Evolutionary conservation across 1,284 basidiomycete species (phyloP).

Genomic region (Trametes hirsuta): DNA sequence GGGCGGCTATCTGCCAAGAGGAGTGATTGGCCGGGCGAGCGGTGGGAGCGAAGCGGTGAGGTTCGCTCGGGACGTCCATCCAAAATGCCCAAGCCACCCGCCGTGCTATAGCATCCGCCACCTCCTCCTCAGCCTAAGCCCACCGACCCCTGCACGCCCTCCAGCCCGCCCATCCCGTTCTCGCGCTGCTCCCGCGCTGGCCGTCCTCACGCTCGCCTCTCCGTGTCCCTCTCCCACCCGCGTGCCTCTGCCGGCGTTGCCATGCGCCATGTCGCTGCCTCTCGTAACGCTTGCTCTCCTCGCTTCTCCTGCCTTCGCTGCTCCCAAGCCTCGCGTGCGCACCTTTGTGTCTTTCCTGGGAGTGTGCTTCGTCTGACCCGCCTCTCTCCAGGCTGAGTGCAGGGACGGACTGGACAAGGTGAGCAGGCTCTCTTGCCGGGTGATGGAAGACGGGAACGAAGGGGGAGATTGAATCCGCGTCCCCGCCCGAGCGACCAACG

Average conservation of each 20-base stretch:
- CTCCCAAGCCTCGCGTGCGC: constrained; percentile 17
- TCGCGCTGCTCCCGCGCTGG: neutral
- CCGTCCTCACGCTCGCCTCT: neutral
- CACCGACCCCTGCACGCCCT: neutral
- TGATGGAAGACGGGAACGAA: neutral
- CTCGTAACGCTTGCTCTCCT: constrained; percentile 14
- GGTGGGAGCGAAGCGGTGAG: neutral
- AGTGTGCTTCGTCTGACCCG: neutral
- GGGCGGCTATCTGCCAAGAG: constrained; percentile 13
- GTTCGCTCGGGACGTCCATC: neutral
- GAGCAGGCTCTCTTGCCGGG: neutral
- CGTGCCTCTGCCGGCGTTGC: neutral
- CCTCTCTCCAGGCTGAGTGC: constrained; percentile 1
- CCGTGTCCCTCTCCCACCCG: neutral
- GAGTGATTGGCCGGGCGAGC: constrained; percentile 5
- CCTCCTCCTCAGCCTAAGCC: too few species aligned
- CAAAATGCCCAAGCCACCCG: neutral
- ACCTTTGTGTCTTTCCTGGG: constrained; percentile 1
- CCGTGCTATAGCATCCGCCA: too few species aligned
- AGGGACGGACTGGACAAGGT: constrained; percentile 18
- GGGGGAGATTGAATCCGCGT: neutral
- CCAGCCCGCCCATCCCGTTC: neutral
- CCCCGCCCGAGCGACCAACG: too few species aligned
- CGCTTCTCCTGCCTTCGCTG: constrained; percentile 9
- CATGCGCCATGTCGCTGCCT: constrained; percentile 12